Conservation (phyloP, 768 basidiomycete species). For the Boletus fagicola region DNA sequence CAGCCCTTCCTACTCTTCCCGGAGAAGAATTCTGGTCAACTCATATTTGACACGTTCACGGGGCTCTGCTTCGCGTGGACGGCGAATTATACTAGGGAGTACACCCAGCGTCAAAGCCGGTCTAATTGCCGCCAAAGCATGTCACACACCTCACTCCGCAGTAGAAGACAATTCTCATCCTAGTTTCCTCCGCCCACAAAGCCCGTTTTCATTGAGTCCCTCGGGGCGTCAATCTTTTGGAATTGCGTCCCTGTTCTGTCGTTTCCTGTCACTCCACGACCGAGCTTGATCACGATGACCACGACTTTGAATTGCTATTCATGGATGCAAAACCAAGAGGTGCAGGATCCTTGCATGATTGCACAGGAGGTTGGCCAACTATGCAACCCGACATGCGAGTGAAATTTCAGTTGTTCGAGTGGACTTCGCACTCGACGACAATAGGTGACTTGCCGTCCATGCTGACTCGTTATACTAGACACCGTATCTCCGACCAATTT, state of each 20-base stretch:
- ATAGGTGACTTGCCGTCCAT: background rate
- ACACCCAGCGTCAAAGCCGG: background rate
- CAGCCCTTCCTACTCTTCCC: background rate
- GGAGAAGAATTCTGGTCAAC: background rate
- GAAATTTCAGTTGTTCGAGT: background rate
- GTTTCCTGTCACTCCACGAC: background rate
- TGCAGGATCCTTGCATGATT: constrained; percentile 13
- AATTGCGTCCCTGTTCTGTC: background rate
- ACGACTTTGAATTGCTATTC: constrained; percentile 9
- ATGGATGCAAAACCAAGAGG: constrained; percentile 12
- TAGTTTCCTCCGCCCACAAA: background rate
- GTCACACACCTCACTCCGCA: constrained; percentile 8
- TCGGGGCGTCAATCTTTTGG: background rate
- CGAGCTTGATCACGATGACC: constrained; percentile 3
- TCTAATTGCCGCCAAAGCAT: constrained; percentile 3
- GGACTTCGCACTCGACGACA: background rate
- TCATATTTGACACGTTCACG: constrained; percentile 3
- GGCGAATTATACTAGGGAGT: constrained; percentile 4
- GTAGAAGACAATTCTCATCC: background rate
- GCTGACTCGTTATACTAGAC: constrained; percentile 12
- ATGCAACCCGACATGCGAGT: constrained; percentile 20
- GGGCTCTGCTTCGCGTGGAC: background rate
- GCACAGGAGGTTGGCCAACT: constrained; percentile 21
- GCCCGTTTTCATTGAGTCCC: background rate
- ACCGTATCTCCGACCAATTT: constrained; percentile 15